Base-by-base conservation (phyloP, 768 basidiomycete species). In the Hydnomerulius pinastri region DNA sequence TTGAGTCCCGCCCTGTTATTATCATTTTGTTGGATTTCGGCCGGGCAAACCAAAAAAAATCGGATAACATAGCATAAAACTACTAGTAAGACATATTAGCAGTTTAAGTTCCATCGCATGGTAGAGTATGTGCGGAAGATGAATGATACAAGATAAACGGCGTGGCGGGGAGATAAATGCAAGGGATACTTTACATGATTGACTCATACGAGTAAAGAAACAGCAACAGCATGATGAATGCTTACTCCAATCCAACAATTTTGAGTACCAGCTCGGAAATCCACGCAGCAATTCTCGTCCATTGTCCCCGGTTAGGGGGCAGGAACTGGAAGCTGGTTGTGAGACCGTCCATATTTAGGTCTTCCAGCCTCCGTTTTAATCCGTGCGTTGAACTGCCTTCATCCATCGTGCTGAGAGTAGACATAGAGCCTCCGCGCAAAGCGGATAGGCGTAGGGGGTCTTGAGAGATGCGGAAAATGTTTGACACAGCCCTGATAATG, bases 271-370 rank as follows among this genome's bases (percentile, higher is more conserved):
- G 67, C 60, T 79, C 77, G 27, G 86, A 83, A 51, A 90, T 88
- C 86, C 87, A 91, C 47, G 83, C 79, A 52, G 88, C 78, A 73
- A 90, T 79, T 60, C 78, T 81, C 43, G 81, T 77, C 53, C 81
- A 83, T 21, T 79, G 75, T 15, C 75, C 75, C 40, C 77, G 76
- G 47, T 73, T 70, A 15, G 78, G 71, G 3, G 84, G 75, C 28
- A 90, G 66, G 71, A 92, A 92, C 53, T 80, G 76, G 73, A 88
- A 86, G 59, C 74, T 83, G 55, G 76, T 83, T n/a, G 82, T 80
- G 2, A 93, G 72, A 6, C 90, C 90, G 52, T 79, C 78, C 88
- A 92, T 90, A 24, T 74, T 74, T 46, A 86, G 64, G 35, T 87
- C 85, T 49, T 90, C 86, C 6, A 92, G 74, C 8, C 71, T 74